Evolutionary conservation across 768 basidiomycete genomes (phyloP), one percentile per base, ranked within the genome.

Genomic region (Pleurotus tuber-regium): DNA sequence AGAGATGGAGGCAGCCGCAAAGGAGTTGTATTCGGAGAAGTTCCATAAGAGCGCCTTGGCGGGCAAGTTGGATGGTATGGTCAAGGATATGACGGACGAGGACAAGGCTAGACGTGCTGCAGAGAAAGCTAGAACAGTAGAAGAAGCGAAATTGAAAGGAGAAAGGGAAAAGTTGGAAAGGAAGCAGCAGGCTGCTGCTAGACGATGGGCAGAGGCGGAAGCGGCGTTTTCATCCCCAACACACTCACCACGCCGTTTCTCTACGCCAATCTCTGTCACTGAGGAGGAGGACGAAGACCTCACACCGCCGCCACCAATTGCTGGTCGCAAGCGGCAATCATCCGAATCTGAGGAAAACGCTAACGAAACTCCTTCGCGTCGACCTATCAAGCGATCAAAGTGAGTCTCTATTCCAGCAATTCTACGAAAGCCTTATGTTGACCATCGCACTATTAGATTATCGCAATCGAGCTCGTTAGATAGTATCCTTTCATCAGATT

Each of bases 21-120:
- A 66, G 10, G 59, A 44, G 0, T 56, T 74, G 2, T 74, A 70
- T 51, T 54, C 58, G 0, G 59, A 66, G 1, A 57, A 57, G 11
- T 57, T 65, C 11, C 44, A 46, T 0, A 61, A 63, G 52, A 73
- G 69, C 4, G 49, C 56, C 0, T 50, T 73, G 3, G 66, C 65
- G 0, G 50, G 53, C 2, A 66, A 64, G 39, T 30, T 73, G 2
- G 67, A 68, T 12, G 30, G 51, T 0, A 55, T 61, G 23, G 63
- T 72, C 1, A 64, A 68, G 36, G 65, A 65, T 51, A 52, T 63
- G 39, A 64, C 63, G 0, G 30, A 56, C 59, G 3, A 56, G 57
- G 52, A 62, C 52, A 23, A 54, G 54, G 26, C 52, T 54, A 5
- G 36, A 59, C 30, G 63, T 54, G 1, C 53, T 48, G 1, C 38